Percentiles rank a stretch among this genome's conserved stretches.
phyloP scores from a whole-genome alignment of 2,329 filamentous ascomycete species.

The Ophiostoma sp. region DNA sequence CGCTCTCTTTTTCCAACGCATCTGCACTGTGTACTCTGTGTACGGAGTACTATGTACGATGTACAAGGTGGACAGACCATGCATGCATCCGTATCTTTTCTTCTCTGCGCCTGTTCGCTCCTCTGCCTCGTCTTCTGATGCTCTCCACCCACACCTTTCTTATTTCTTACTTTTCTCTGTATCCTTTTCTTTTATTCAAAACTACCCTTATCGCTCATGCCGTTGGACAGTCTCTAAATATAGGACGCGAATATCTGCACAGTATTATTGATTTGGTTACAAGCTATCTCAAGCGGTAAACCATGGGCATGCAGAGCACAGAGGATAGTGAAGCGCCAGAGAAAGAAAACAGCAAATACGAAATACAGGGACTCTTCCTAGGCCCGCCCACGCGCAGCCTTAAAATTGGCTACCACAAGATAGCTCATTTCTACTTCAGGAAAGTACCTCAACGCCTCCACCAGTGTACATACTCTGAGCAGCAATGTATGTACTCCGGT shows the following conservation, averaged over 20 bases:
- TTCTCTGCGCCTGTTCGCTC: neutral
- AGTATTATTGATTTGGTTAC: too few species aligned
- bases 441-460: conserved; percentile 1
- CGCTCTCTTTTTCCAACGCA: conserved; percentile 18
- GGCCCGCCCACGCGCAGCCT: conserved; percentile 8
- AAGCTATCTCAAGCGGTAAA: too few species aligned
- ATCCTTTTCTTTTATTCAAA: neutral
- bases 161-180: neutral
- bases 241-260: neutral
- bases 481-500: neutral
- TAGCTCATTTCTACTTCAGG: conserved; percentile 9
- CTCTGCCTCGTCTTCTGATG: neutral
- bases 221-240: neutral
- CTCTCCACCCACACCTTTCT: conserved; percentile 4
- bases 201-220: neutral
- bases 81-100: neutral
- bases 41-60: too few species aligned
- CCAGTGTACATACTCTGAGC: neutral
- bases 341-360: neutral
- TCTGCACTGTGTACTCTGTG: neutral
- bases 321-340: neutral
- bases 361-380: neutral
- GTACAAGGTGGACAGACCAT: neutral
- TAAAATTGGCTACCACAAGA: conserved; percentile 15
- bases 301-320: too few species aligned